Percentiles rank a stretch among this genome's conserved stretches.
Evolutionary conservation across 2,329 filamentous ascomycete species (phyloP).

Genomic region (Beauveria australis): DNA sequence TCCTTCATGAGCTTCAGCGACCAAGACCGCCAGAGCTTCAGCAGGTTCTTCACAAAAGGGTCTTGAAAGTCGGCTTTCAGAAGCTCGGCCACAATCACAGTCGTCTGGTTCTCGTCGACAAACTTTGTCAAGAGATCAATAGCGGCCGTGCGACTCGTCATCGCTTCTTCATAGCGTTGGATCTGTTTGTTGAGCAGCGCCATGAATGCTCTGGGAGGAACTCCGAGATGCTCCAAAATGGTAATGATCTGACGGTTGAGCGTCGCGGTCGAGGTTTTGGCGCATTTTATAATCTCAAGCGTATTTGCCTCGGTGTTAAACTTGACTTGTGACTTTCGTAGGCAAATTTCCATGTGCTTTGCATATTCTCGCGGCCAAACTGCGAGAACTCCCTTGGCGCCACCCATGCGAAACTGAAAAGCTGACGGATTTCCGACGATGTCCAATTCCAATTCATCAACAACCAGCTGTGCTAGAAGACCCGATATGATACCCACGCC

Average conservation of each 20-base stretch:
- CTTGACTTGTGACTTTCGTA: slow-evolving; percentile 81
- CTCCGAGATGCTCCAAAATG: slow-evolving; percentile 71
- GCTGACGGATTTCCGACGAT: slow-evolving; percentile 61
- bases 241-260: slow-evolving; percentile 87
- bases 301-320: slow-evolving; percentile 64
- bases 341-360: slow-evolving; percentile 59
- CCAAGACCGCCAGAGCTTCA: slow-evolving; percentile 83
- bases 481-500: slow-evolving; percentile 88
- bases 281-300: slow-evolving; percentile 79
- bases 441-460: slow-evolving; percentile 57
- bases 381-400: slow-evolving; percentile 82
- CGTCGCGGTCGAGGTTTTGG: slow-evolving; percentile 66
- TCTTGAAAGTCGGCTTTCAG: slow-evolving; percentile 77
- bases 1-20: slow-evolving; percentile 85
- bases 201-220: slow-evolving; percentile 59
- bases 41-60: slow-evolving; percentile 71
- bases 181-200: slow-evolving; percentile 62
- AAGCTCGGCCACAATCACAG: slow-evolving; percentile 65
- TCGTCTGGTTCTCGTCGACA: slow-evolving; percentile 79
- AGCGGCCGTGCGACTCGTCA: slow-evolving; percentile 57
- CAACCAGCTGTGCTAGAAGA: slow-evolving; percentile 66
- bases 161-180: slow-evolving; percentile 57
- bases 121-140: slow-evolving; percentile 61
- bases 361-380: slow-evolving; percentile 56
- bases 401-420: slow-evolving; percentile 86